Base-by-base conservation (phyloP, 1,284 basidiomycete species). In the Irpex sp. region DNA sequence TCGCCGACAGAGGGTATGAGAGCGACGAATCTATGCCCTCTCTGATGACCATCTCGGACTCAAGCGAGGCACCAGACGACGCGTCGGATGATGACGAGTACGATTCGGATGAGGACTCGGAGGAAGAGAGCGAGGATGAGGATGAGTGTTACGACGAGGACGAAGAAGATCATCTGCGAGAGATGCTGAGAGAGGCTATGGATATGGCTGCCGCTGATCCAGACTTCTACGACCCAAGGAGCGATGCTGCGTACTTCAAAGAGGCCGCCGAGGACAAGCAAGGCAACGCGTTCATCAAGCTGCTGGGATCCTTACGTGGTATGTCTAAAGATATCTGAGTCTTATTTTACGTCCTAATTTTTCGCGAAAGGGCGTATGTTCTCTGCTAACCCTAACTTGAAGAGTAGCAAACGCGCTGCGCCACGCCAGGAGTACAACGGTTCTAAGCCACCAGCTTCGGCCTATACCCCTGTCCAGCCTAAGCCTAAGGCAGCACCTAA, bases 281-380 rank as follows among this genome's bases (percentile, higher is more conserved):
- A 71, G 82, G 79, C 13, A 93, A 92, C 68, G 88, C 90, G 0
- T 90, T 93, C 72, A 72, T 92, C 69, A 90, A 87, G 72, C 71
- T 92, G 39, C 75, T 93, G 64, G 86, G 86, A 19, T 86, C 86
- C 13, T 71, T 93, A 61, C 80, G 87, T 83, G 91, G 90, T 87
- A 67, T 47, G 73, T 69, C 49, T 4, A 8, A 58, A 2, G 39
- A 26, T 43, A 19, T 46, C 47, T 36, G 19, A 59, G 7, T 35
- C 53, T 33, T 9, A 17, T 17, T 50, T 31, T 9, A 19, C 11
- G 13, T 21, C 5, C 26, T 50, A 6, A 8, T 61, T 9, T 5
- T 49, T 8, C 31, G 9, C 21, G 33, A 19, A 57, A 92, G 90
- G 90, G 5, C 87, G 90, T 31, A 81, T 89, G 79, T 90, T 92